These are phyloP conservation scores for Didymella segeticola DNA, from an alignment of 2,329 filamentous ascomycete genomes.

Conservation along the genomic window DNA sequence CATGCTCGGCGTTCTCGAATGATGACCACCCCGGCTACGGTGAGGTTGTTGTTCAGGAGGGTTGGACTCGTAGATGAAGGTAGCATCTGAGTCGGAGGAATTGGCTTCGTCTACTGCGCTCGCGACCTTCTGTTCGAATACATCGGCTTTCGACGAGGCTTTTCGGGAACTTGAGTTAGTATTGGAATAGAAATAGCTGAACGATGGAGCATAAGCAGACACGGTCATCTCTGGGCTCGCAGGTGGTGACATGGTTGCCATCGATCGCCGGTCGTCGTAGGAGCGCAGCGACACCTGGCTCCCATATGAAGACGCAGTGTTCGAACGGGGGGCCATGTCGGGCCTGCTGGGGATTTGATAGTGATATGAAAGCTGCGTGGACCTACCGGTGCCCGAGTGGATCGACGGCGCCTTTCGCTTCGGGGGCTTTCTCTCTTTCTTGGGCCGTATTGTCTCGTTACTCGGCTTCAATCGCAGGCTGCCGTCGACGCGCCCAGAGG, in stretches of 20 bases:
- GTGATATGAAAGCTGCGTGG: conserved; percentile 44
- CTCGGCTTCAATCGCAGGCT: conserved; percentile 87
- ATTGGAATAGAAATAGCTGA: conserved; percentile 44
- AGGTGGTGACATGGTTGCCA: conserved; percentile 32
- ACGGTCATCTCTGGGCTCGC: conserved; percentile 39
- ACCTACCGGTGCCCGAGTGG: conserved; percentile 75
- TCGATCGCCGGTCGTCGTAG: conserved; percentile 40
- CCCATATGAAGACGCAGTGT: conserved; percentile 38
- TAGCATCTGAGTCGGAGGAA: conserved; percentile 96
- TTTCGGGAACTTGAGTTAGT: conserved; percentile 50
- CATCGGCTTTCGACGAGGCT: conserved; percentile 94
- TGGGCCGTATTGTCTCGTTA: conserved; percentile 93
- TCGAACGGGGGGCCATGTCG: conserved; percentile 31
- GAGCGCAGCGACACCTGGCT: conserved; percentile 41
- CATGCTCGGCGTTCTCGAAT: conserved; percentile 89
- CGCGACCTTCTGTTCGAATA: conserved; percentile 96
- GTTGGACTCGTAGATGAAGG: conserved; percentile 98
- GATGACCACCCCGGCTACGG: conserved; percentile 81
- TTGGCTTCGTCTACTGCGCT: conserved; percentile 95
- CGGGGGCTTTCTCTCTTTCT: conserved; percentile 86
- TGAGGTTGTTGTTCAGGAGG: conserved; percentile 68
- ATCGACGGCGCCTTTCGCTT: conserved; percentile 76
- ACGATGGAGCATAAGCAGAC: conserved; percentile 32
- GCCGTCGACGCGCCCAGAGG: conserved; percentile 69
- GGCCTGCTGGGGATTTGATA: conserved; percentile 37